A percentile compares a stretch with the other conserved stretches of the same genome.
phyloP scores from a whole-genome alignment of 768 basidiomycete species.

The Collybia nuda region DNA sequence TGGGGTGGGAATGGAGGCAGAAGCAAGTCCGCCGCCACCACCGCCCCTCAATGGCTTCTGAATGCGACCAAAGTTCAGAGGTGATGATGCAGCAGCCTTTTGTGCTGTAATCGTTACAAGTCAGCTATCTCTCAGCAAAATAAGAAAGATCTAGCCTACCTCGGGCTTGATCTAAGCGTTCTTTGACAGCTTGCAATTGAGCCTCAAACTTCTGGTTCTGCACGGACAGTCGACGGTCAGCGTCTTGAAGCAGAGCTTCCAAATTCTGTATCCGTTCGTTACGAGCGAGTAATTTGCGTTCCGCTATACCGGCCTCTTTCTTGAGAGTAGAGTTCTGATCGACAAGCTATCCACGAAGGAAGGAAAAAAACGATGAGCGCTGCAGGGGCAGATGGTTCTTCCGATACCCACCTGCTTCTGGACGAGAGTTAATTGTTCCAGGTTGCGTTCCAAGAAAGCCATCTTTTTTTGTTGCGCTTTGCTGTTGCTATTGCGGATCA shows the following conservation, averaged over 20 bases:
- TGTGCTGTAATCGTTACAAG: conserved; percentile 51
- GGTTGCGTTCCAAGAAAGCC: conserved; percentile 95
- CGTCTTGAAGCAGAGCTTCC: conserved; percentile 89
- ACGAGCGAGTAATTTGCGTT: conserved; percentile 92
- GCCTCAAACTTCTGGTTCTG: conserved; percentile 97
- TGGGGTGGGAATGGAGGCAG: conserved; percentile 39
- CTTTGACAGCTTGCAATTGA: conserved; percentile 88
- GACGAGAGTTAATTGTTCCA: conserved; percentile 91
- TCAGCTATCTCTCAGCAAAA: neutral
- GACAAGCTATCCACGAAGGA: conserved; percentile 66
- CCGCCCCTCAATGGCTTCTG: conserved; percentile 96
- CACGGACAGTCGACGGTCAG: conserved; percentile 86
- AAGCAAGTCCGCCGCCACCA: conserved; percentile 59
- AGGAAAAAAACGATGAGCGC: conserved; percentile 11
- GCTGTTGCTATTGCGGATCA: conserved; percentile 96
- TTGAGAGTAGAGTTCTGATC: conserved; percentile 97
- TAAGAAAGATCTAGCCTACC: conserved; percentile 47
- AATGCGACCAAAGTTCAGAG: conserved; percentile 89
- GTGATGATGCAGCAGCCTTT: conserved; percentile 68
- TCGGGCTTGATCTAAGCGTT: conserved; percentile 89
- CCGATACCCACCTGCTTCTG: conserved; percentile 82
- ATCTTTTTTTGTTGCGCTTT: conserved; percentile 99
- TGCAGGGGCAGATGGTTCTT: conserved; percentile 6
- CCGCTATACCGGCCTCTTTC: conserved; percentile 96
- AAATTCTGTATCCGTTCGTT: conserved; percentile 98